These are phyloP conservation scores for Erodium trifolium DNA, from an alignment of 441 rosid species.

Conservation along the genomic window DNA sequence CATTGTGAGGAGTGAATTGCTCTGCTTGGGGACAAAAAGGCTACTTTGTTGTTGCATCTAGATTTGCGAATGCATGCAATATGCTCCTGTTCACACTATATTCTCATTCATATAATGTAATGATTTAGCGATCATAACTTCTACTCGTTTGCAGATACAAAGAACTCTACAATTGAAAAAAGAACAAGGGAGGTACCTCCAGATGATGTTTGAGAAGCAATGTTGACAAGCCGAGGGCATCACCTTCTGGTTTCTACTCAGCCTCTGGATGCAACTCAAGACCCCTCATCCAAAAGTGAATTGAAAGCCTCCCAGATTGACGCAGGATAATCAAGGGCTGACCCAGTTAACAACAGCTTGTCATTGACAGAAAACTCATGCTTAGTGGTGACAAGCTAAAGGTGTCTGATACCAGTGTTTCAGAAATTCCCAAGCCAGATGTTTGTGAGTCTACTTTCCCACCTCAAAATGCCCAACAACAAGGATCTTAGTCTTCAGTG, in stretches of 20 bases:
- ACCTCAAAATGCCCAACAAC: constrained; percentile 40
- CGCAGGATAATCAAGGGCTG: constrained; percentile 14
- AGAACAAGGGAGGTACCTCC: constrained; percentile 90
- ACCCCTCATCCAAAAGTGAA: constrained; percentile 27
- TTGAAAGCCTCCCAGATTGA: constrained; percentile 30
- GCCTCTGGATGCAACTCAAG: constrained; percentile 26
- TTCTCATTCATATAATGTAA: background rate
- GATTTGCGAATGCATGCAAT: background rate
- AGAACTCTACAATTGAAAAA: constrained; percentile 82
- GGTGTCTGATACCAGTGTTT: constrained; percentile 20
- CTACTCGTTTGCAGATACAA: constrained; percentile 54
- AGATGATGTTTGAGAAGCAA: constrained; percentile 95
- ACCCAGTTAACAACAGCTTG: constrained; percentile 15
- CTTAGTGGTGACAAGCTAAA: constrained; percentile 23
- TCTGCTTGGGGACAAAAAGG: background rate
- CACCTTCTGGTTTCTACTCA: constrained; percentile 35
- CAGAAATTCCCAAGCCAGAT: constrained; percentile 25
- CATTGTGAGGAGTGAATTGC: constrained; percentile 4
- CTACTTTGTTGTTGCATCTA: background rate
- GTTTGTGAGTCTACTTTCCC: constrained; percentile 22
- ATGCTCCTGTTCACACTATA: background rate
- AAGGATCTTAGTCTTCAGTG: constrained; percentile 14
- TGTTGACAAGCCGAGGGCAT: constrained; percentile 38
- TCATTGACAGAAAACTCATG: constrained; percentile 23
- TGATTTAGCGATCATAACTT: background rate